These are phyloP conservation scores for Colletotrichum nymphaeae DNA, from an alignment of 2,329 filamentous ascomycete genomes.

Conservation along the genomic window DNA sequence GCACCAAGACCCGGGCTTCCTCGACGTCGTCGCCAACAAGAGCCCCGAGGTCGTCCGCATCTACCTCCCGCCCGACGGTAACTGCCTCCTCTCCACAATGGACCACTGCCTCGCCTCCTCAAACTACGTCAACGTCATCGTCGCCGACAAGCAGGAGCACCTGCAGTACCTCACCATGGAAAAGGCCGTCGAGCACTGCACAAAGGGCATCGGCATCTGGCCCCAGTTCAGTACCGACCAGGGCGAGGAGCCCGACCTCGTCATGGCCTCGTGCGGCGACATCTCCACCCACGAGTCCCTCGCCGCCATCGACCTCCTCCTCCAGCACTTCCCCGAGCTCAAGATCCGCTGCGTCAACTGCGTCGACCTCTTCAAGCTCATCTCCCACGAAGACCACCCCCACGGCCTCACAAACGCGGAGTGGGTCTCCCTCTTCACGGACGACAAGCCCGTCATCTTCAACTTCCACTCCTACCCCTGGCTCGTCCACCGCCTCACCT, in stretches of 20 bases:
- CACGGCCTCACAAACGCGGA: conserved; percentile 77
- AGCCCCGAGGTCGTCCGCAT: conserved; percentile 83
- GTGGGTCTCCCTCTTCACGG: conserved; percentile 78
- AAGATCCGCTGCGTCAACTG: conserved; percentile 85
- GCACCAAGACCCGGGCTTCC: conserved; percentile 83
- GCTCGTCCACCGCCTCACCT: conserved; percentile 81
- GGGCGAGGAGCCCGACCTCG: conserved; percentile 75
- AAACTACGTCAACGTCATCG: conserved; percentile 86
- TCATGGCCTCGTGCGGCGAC: conserved; percentile 83
- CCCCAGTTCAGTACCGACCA: conserved; percentile 79
- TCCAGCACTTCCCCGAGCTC: conserved; percentile 76
- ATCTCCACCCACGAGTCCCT: conserved; percentile 80
- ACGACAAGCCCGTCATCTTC: conserved; percentile 79
- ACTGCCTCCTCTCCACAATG: conserved; percentile 80
- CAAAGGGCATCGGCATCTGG: conserved; percentile 84
- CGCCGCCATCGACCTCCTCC: conserved; percentile 78
- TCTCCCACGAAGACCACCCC: conserved; percentile 75
- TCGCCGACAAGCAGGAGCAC: conserved; percentile 84
- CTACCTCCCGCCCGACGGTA: conserved; percentile 84
- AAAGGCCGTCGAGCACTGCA: conserved; percentile 79
- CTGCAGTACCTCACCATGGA: conserved; percentile 82
- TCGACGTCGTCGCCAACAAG: conserved; percentile 84
- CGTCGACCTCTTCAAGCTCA: conserved; percentile 84
- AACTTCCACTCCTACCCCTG: conserved; percentile 89
- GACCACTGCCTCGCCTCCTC: conserved; percentile 78